Conservation (phyloP, 176 grass and related monocot species). For the Triticum dicoccoides region DNA sequence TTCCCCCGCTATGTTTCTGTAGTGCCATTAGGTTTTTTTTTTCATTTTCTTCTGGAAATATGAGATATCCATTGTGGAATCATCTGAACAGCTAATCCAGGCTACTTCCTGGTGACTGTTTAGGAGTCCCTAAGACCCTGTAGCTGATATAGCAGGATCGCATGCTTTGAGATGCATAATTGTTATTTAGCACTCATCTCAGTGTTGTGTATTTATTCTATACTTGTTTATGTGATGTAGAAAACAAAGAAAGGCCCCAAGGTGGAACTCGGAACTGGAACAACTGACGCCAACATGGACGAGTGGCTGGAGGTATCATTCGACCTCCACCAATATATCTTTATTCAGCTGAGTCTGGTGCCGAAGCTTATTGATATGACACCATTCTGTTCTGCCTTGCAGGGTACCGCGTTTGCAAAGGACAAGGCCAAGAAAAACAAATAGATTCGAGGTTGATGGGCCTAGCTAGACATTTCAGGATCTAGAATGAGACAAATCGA, state of each 20-base stretch:
- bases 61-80: not conserved
- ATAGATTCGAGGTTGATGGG: constrained; percentile 29
- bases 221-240: constrained; percentile 28
- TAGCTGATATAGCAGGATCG: not conserved
- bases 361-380: not conserved
- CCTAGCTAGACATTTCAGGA: constrained; percentile 35
- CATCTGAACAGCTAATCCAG: not conserved
- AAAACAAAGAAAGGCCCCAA: constrained; percentile 90
- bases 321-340: not conserved
- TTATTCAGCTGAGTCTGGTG: not conserved
- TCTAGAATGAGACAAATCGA: constrained; percentile 42
- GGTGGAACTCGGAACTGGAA: constrained; percentile 85
- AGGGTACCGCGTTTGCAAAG: constrained; percentile 74
- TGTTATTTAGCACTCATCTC: not conserved
- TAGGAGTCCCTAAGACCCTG: not conserved
- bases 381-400: not conserved
- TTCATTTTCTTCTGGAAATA: not conserved
- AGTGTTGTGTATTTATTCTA: not conserved
- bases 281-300: constrained; percentile 75
- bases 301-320: constrained; percentile 88
- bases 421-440: constrained; percentile 64
- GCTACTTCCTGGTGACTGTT: not conserved
- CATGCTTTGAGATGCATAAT: not conserved
- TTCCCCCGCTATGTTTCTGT: not conserved
- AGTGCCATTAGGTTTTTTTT: not conserved